These are phyloP conservation scores for Phanerochaete sordida DNA, from an alignment of 768 basidiomycete genomes.

Conservation along the genomic window DNA sequence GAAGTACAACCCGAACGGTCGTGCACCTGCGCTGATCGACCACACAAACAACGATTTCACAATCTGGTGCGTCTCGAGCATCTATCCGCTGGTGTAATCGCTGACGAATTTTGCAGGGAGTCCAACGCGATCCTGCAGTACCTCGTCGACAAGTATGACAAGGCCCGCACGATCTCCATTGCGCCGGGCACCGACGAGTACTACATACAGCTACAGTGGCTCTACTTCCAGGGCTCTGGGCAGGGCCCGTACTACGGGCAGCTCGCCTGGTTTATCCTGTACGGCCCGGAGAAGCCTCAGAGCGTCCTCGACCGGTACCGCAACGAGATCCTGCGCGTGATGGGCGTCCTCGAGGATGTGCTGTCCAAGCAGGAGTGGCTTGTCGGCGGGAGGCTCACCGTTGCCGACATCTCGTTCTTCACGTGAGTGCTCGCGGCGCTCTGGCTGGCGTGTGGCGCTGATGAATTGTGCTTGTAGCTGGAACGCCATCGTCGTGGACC, in stretches of 20 bases:
- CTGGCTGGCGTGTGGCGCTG: background rate
- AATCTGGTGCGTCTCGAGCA: constrained; percentile 20
- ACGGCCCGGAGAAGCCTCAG: constrained; percentile 27
- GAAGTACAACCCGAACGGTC: constrained; percentile 32
- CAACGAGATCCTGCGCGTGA: constrained; percentile 25
- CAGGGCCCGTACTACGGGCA: constrained; percentile 29
- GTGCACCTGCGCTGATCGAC: constrained; percentile 34
- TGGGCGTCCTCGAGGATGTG: constrained; percentile 25
- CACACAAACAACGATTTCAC: constrained; percentile 29
- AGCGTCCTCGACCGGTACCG: constrained; percentile 27
- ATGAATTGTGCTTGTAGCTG: constrained; percentile 8
- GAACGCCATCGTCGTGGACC: constrained; percentile 14
- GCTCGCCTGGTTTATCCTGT: constrained; percentile 22
- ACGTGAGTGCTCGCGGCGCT: constrained; percentile 1
- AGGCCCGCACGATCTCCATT: constrained; percentile 28
- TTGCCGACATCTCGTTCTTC: constrained; percentile 25
- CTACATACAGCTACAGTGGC: constrained; percentile 32
- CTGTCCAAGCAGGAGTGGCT: constrained; percentile 27
- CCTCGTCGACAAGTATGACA: constrained; percentile 41
- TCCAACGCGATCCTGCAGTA: constrained; percentile 39
- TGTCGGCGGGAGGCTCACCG: constrained; percentile 23
- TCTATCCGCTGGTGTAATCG: background rate
- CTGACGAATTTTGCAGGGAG: constrained; percentile 18
- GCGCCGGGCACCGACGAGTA: constrained; percentile 15
- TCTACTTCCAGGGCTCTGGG: constrained; percentile 36